phyloP scores from a whole-genome alignment of 2,329 filamentous ascomycete species.

The Cladorrhinum sp. region DNA sequence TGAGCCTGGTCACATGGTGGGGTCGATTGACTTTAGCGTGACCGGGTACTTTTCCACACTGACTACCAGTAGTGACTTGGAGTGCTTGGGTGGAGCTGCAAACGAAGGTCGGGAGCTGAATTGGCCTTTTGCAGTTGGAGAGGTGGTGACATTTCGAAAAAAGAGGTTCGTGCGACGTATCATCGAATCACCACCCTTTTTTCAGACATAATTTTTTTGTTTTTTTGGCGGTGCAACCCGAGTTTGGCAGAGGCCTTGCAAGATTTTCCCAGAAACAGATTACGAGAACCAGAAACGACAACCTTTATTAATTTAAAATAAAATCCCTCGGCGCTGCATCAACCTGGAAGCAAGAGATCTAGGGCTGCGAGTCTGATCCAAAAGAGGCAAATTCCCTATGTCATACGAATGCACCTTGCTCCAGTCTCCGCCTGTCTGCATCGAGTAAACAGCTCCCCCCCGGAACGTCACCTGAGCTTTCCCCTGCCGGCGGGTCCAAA shows the following conservation, averaged over 20 bases:
- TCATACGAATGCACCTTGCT: neutral
- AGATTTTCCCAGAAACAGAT: neutral
- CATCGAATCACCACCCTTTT: neutral
- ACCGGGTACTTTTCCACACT: neutral
- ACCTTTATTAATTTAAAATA: neutral
- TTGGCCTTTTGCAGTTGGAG: neutral
- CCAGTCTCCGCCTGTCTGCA: neutral
- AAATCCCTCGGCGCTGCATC: neutral
- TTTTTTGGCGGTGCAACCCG: neutral
- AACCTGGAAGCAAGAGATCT: neutral
- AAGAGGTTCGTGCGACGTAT: neutral
- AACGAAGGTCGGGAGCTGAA: neutral
- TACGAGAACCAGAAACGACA: neutral
- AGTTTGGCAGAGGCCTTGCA: neutral
- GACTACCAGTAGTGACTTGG: neutral
- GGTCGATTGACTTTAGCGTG: constrained; percentile 7
- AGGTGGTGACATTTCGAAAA: neutral
- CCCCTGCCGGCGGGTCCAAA: neutral
- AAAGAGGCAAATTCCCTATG: neutral
- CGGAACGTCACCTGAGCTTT: neutral
- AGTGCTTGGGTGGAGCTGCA: neutral
- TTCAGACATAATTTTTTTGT: neutral
- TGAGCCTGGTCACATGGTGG: constrained; percentile 20
- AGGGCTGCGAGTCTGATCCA: neutral
- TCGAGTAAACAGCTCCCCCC: neutral